These are phyloP conservation scores for Neurospora cerealis DNA, from an alignment of 495 filamentous ascomycete genomes.

Conservation along the genomic window DNA sequence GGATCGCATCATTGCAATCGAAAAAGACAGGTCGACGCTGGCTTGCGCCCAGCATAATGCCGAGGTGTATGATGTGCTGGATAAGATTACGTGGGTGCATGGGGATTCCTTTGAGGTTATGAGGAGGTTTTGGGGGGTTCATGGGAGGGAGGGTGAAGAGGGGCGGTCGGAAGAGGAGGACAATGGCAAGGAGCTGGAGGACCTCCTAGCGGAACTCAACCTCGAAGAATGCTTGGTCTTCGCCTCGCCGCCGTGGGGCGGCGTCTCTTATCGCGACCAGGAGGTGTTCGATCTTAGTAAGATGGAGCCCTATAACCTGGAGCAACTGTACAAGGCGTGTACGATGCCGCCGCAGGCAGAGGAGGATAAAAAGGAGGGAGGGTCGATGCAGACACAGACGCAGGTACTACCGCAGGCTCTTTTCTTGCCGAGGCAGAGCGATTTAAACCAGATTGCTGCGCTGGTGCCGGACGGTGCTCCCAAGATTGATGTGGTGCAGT, in stretches of 20 bases:
- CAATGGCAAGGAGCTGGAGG: conserved; percentile 16
- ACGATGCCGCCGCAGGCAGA: neutral
- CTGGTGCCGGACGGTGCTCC: conserved; percentile 25
- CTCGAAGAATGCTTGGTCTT: conserved; percentile 41
- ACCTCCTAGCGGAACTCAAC: conserved; percentile 38
- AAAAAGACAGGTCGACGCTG: conserved; percentile 65
- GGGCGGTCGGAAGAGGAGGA: neutral
- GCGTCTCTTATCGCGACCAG: conserved; percentile 67
- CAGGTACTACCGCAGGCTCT: conserved; percentile 48
- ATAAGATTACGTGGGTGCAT: conserved; percentile 68
- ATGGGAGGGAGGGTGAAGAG: neutral
- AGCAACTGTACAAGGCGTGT: conserved; percentile 52
- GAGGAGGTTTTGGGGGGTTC: conserved; percentile 1
- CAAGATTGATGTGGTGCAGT: conserved; percentile 68
- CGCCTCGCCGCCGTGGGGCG: conserved; percentile 92
- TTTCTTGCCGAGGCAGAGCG: conserved; percentile 81
- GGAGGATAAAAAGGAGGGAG: neutral
- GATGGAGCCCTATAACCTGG: conserved; percentile 79
- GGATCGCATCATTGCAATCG: conserved; percentile 76
- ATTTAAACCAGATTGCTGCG: conserved; percentile 71
- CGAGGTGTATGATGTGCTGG: conserved; percentile 67
- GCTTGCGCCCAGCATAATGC: conserved; percentile 91
- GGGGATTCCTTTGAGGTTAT: conserved; percentile 67
- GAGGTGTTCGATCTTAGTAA: conserved; percentile 72
- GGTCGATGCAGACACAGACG: neutral